These are phyloP conservation scores for Boletus pseudopeckii DNA, from an alignment of 768 basidiomycete species.

Conservation along the genomic window DNA sequence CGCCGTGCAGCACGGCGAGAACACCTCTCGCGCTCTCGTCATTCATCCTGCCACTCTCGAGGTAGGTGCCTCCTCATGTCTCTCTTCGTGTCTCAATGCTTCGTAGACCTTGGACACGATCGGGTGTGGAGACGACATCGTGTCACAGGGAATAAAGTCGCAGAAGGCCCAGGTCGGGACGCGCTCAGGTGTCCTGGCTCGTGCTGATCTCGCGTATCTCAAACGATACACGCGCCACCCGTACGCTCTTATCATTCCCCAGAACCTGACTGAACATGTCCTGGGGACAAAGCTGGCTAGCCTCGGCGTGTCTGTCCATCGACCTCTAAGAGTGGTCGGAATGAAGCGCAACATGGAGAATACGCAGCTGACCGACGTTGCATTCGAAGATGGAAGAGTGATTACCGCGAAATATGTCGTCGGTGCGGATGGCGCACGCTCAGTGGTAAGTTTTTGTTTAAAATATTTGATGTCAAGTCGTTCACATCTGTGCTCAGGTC, in stretches of 20 bases:
- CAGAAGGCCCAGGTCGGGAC: slow-evolving; percentile 28
- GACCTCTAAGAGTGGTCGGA: slow-evolving; percentile 39
- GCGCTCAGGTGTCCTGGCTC: slow-evolving; percentile 27
- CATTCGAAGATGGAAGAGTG: slow-evolving; percentile 45
- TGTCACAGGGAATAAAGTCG: slow-evolving; percentile 37
- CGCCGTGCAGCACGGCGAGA: slow-evolving; percentile 30
- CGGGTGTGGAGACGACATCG: slow-evolving; percentile 38
- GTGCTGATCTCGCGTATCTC: slow-evolving; percentile 35
- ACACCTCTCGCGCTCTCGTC: slow-evolving; percentile 45
- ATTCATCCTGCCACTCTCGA: slow-evolving; percentile 57
- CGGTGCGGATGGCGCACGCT: slow-evolving; percentile 51
- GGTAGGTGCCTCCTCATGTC: slow-evolving; percentile 21
- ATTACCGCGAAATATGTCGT: slow-evolving; percentile 46
- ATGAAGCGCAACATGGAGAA: slow-evolving; percentile 33
- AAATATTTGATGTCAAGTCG: background rate
- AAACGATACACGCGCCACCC: slow-evolving; percentile 43
- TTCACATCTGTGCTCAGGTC: slow-evolving; percentile 31
- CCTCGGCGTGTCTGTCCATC: slow-evolving; percentile 32
- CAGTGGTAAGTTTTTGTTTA: slow-evolving; percentile 33
- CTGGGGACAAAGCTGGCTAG: slow-evolving; percentile 35
- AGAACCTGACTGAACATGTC: slow-evolving; percentile 43
- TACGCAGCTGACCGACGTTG: slow-evolving; percentile 34
- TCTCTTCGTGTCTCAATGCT: background rate
- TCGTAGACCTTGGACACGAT: slow-evolving; percentile 39
- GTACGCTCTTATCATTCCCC: slow-evolving; percentile 42